Percentiles rank a stretch among this genome's conserved stretches.
Evolutionary conservation across 1,139 yeast species (phyloP).

Genomic region (Schizosaccharomyces versatilis): DNA sequence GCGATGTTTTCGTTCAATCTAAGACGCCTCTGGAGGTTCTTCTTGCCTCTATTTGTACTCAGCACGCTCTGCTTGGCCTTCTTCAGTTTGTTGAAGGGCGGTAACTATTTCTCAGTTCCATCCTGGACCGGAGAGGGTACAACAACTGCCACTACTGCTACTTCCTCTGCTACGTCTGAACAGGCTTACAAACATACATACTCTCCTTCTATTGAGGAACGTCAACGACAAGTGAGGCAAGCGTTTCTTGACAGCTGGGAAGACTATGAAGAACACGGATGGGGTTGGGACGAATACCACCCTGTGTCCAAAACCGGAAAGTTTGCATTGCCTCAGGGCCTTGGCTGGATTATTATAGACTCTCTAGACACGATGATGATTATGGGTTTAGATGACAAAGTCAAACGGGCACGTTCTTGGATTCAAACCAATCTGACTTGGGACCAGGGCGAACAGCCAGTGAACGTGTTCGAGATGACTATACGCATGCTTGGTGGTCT

Average conservation of each 20-base stretch:
- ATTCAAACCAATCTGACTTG: conserved; percentile 36
- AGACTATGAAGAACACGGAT: conserved; percentile 53
- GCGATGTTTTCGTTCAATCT: too few species aligned
- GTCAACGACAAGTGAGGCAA: conserved; percentile 34
- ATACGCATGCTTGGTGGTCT: conserved; percentile 87
- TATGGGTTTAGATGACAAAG: conserved; percentile 54
- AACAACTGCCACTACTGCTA: too few species aligned
- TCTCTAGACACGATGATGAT: conserved; percentile 62
- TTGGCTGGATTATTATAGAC: conserved; percentile 92
- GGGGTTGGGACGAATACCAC: conserved; percentile 56
- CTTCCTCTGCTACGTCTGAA: too few species aligned
- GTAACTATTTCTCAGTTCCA: too few species aligned
- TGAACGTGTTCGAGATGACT: conserved; percentile 78
- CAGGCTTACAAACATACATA: too few species aligned
- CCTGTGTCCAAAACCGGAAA: conserved; percentile 42
- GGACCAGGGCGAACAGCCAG: conserved; percentile 42
- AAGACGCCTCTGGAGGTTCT: too few species aligned
- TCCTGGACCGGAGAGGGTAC: too few species aligned
- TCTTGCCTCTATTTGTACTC: too few species aligned
- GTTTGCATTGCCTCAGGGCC: conserved; percentile 50
- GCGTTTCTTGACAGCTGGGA: conserved; percentile 64
- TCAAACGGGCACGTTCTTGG: conserved; percentile 51
- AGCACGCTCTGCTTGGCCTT: too few species aligned
- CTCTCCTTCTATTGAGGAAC: conserved; percentile 13
- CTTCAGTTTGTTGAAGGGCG: too few species aligned